Conservation (phyloP, 2,329 filamentous ascomycete species). For the Hansfordia pulvinata region DNA sequence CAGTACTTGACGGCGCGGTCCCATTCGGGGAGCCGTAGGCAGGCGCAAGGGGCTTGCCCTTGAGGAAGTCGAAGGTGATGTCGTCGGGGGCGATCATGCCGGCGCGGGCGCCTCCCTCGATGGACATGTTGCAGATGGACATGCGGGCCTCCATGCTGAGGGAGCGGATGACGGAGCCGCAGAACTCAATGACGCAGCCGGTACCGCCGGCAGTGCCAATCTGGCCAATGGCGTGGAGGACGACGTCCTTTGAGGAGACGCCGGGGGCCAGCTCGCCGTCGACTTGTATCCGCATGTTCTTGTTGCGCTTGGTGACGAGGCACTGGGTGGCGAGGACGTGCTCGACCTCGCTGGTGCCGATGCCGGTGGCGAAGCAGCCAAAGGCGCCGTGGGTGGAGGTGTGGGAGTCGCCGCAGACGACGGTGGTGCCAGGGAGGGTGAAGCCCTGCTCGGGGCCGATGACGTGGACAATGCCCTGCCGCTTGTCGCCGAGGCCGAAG, state of each 20-base stretch:
- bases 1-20: conserved; percentile 79
- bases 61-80: conserved; percentile 88
- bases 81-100: conserved; percentile 96
- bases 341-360: conserved; percentile 96
- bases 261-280: conserved; percentile 82
- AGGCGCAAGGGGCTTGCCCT: conserved; percentile 78
- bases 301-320: conserved; percentile 84
- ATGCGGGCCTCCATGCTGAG: conserved; percentile 96
- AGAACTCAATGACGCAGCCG: conserved; percentile 93
- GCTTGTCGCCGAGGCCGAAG: conserved; percentile 90
- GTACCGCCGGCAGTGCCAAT: conserved; percentile 95
- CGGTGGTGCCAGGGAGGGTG: conserved; percentile 90
- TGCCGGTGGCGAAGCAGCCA: conserved; percentile 87
- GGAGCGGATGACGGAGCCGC: conserved; percentile 77
- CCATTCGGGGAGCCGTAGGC: conserved; percentile 80
- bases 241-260: conserved; percentile 91
- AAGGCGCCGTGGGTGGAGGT: conserved; percentile 97
- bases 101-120: conserved; percentile 87
- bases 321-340: conserved; percentile 96
- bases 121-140: conserved; percentile 99
- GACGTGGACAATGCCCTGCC: conserved; percentile 96
- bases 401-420: conserved; percentile 95
- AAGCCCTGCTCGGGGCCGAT: conserved; percentile 98
- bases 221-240: conserved; percentile 82
- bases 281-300: conserved; percentile 97